Conservation (phyloP, 2,329 filamentous ascomycete genomes). For the Lasiodiplodia theobromae region DNA sequence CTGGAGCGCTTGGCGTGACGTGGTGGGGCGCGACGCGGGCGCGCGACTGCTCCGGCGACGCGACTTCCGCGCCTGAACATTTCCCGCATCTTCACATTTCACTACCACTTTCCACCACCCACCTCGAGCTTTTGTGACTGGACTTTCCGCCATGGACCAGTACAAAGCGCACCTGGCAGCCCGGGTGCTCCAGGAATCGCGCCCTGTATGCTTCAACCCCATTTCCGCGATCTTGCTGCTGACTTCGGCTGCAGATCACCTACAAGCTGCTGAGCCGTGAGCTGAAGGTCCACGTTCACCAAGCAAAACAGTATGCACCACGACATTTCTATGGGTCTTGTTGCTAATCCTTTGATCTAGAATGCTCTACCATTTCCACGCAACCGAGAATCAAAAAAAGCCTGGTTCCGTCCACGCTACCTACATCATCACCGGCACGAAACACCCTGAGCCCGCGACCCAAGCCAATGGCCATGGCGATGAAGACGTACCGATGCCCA, state of each 20-base stretch:
- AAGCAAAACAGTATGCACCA: constrained; percentile 79
- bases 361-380: constrained; percentile 87
- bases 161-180: constrained; percentile 77
- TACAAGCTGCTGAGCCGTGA: constrained; percentile 86
- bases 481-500: constrained; percentile 72
- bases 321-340: constrained; percentile 2
- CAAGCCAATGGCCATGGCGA: constrained; percentile 59
- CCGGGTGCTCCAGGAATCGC: constrained; percentile 77
- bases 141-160: constrained; percentile 54
- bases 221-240: background rate
- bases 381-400: constrained; percentile 76
- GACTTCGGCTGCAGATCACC: constrained; percentile 68
- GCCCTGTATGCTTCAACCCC: constrained; percentile 64
- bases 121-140: background rate
- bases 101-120: background rate
- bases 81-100: constrained; percentile 11
- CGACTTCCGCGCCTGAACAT: constrained; percentile 20
- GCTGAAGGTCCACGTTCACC: constrained; percentile 82
- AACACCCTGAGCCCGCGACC: constrained; percentile 47
- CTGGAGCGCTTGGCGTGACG: constrained; percentile 22
- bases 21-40: constrained; percentile 26
- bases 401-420: constrained; percentile 83
- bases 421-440: constrained; percentile 83
- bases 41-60: constrained; percentile 16
- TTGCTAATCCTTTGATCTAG: constrained; percentile 53